Percentiles rank a stretch among this genome's conserved stretches.
Conservation (phyloP, 495 filamentous ascomycete species). For the Eremomyces bilateralis region DNA sequence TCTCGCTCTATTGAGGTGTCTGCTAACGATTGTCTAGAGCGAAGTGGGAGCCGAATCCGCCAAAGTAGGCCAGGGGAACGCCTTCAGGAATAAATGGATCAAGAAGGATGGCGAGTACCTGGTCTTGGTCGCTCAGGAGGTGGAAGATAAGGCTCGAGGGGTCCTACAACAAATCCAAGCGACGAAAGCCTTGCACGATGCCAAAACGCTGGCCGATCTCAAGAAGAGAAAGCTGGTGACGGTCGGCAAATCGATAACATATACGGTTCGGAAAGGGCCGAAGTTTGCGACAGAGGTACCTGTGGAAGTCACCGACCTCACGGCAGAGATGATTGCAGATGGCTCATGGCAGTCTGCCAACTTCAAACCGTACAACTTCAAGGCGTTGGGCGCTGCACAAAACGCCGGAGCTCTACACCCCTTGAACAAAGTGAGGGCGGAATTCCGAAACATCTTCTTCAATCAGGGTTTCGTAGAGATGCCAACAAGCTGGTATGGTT, state of each 20-base stretch:
- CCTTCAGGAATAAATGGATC: conserved; percentile 93
- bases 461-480: conserved; percentile 77
- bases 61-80: conserved; percentile 85
- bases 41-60: conserved; percentile 62
- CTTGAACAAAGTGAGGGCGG: conserved; percentile 78
- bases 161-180: conserved; percentile 47
- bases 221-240: conserved; percentile 75
- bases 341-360: conserved; percentile 65
- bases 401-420: conserved; percentile 78
- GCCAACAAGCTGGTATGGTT: conserved; percentile 40
- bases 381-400: conserved; percentile 60
- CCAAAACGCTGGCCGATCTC: conserved; percentile 53
- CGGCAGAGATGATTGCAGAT: conserved; percentile 70
- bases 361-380: conserved; percentile 97
- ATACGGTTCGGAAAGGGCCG: conserved; percentile 59
- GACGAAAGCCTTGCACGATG: conserved; percentile 41
- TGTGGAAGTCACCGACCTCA: conserved; percentile 90
- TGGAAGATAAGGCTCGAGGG: conserved; percentile 58
- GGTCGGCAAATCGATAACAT: conserved; percentile 65
- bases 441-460: conserved; percentile 96
- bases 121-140: conserved; percentile 19
- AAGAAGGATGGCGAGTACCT: conserved; percentile 41
- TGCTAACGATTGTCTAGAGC: conserved; percentile 20
- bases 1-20: conserved; percentile 1
- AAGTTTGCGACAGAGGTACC: conserved; percentile 71